Conservation (phyloP, 257 asterid species). For the Thymus quinquecostatus region DNA sequence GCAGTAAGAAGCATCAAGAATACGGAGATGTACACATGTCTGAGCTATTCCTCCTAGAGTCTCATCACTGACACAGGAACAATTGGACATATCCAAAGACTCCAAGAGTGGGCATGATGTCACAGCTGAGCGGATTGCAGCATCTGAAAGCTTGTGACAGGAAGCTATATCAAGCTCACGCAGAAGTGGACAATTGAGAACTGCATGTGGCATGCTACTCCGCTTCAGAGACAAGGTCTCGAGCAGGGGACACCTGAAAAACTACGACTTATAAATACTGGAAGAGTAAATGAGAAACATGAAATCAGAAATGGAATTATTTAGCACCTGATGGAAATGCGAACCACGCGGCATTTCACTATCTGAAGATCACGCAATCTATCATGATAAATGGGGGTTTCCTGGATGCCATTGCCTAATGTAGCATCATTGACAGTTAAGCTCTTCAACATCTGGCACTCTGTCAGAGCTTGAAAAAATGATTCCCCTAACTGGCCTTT, state of each 20-base stretch:
- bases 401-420: slow-evolving; percentile 91
- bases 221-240: slow-evolving; percentile 91
- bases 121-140: slow-evolving; percentile 96
- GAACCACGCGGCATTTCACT: slow-evolving; percentile 91
- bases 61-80: slow-evolving; percentile 93
- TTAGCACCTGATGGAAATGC: slow-evolving; percentile 81
- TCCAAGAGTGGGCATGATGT: slow-evolving; percentile 89
- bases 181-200: slow-evolving; percentile 82
- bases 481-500: slow-evolving; percentile 86
- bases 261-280: slow-evolving; percentile 26
- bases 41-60: slow-evolving; percentile 80
- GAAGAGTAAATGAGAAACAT: neutral
- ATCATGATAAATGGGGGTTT: slow-evolving; percentile 73
- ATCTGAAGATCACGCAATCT: slow-evolving; percentile 75
- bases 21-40: slow-evolving; percentile 68
- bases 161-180: slow-evolving; percentile 92
- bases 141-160: slow-evolving; percentile 98
- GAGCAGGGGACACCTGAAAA: slow-evolving; percentile 85
- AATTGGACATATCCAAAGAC: slow-evolving; percentile 90
- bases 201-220: slow-evolving; percentile 98
- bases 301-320: slow-evolving; percentile 1
- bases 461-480: slow-evolving; percentile 75
- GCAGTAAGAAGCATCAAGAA: slow-evolving; percentile 96
- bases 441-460: slow-evolving; percentile 74
- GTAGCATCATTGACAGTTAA: slow-evolving; percentile 85